phyloP scores from a whole-genome alignment of 345 rosid species.

The Reutealis trisperma region DNA sequence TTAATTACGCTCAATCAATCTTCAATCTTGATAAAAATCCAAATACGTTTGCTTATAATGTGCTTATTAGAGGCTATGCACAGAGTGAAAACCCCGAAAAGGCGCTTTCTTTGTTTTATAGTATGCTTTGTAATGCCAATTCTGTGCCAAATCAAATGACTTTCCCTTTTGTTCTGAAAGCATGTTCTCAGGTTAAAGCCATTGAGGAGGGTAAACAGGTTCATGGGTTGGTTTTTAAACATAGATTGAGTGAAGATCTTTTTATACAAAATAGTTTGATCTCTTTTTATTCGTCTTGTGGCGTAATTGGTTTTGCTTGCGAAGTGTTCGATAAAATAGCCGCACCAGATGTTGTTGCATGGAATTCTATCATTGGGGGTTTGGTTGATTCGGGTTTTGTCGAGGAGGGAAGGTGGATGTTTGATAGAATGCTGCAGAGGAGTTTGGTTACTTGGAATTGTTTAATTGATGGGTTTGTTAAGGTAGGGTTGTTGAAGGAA shows the following conservation, averaged over 20 bases:
- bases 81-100: slow-evolving; percentile 15
- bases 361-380: slow-evolving; percentile 16
- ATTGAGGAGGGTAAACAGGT: slow-evolving; percentile 15
- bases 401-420: not conserved
- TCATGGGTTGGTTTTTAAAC: slow-evolving; percentile 22
- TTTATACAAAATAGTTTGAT: slow-evolving; percentile 23
- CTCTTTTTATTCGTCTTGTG: slow-evolving; percentile 2
- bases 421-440: slow-evolving; percentile 20
- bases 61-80: slow-evolving; percentile 15
- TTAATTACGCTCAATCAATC: slow-evolving; percentile 17
- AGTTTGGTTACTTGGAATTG: slow-evolving; percentile 27
- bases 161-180: slow-evolving; percentile 11
- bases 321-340: slow-evolving; percentile 14
- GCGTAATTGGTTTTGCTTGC: slow-evolving; percentile 5
- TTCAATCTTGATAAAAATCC: slow-evolving; percentile 16
- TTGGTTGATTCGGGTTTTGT: slow-evolving; percentile 14
- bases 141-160: too few relatives aligned
- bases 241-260: slow-evolving; percentile 22
- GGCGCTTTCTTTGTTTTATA: slow-evolving; percentile 14
- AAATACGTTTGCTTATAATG: slow-evolving; percentile 21
- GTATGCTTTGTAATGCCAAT: slow-evolving; percentile 6
- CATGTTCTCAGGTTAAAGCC: slow-evolving; percentile 17
- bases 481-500: slow-evolving; percentile 7
- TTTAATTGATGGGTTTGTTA: slow-evolving; percentile 18
- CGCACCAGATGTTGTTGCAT: slow-evolving; percentile 12